Evolutionary conservation across 2,329 filamentous ascomycete species (phyloP).

Genomic region (Phialophora expanda): DNA sequence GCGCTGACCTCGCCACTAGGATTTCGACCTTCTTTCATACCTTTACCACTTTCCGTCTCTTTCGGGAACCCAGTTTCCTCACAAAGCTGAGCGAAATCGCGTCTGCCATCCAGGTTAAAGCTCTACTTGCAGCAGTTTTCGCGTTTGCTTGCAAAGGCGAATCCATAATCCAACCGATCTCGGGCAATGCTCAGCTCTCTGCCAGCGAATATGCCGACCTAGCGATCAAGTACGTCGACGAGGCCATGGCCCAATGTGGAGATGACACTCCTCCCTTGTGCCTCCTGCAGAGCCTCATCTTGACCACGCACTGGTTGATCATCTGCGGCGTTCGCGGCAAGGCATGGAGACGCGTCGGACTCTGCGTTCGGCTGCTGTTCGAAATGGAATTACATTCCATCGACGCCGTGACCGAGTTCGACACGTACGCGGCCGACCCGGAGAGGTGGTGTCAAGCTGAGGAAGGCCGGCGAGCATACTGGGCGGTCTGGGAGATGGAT

Average conservation of each 20-base stretch:
- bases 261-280: conserved; percentile 46
- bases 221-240: conserved; percentile 40
- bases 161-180: conserved; percentile 1
- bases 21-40: conserved; percentile 41
- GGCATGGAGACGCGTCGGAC: conserved; percentile 46
- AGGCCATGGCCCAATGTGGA: conserved; percentile 43
- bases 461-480: conserved; percentile 49
- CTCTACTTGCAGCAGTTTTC: conserved; percentile 44
- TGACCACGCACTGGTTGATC: conserved; percentile 46
- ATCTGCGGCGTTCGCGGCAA: conserved; percentile 46
- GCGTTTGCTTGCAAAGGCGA: conserved; percentile 39
- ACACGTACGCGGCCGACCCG: conserved; percentile 11
- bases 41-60: conserved; percentile 44
- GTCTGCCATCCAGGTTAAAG: conserved; percentile 35
- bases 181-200: conserved; percentile 6
- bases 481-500: conserved; percentile 54
- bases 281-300: conserved; percentile 46
- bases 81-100: conserved; percentile 38
- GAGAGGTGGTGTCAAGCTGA: conserved; percentile 43
- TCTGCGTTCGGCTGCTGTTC: conserved; percentile 43
- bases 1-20: conserved; percentile 9
- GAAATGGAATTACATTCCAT: conserved; percentile 44
- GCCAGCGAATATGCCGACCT: conserved; percentile 37
- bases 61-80: conserved; percentile 43
- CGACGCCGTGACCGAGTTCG: conserved; percentile 22